phyloP scores from a whole-genome alignment of 345 rosid species.

The Bruguiera parviflora region DNA sequence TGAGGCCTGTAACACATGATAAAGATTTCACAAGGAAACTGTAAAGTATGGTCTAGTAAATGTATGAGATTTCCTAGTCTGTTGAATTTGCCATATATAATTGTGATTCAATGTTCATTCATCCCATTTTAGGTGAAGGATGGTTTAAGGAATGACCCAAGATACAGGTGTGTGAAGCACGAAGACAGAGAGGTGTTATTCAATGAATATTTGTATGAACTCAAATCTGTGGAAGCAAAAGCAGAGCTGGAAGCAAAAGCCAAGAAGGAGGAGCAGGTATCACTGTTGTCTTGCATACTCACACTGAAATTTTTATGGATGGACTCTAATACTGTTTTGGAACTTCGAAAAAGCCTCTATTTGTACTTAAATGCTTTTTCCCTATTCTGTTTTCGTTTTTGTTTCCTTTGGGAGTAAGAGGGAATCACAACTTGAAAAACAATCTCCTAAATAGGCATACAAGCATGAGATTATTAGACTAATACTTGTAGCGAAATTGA shows the following conservation, averaged over 20 bases:
- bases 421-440: no score
- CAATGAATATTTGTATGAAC: constrained; percentile 69
- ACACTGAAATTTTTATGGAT: no score
- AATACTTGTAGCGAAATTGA: no score
- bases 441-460: no score
- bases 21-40: background rate
- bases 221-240: constrained; percentile 65
- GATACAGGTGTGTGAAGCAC: constrained; percentile 70
- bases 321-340: no score
- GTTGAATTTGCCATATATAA: background rate
- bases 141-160: constrained; percentile 71
- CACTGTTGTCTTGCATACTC: constrained; percentile 4
- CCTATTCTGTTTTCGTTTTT: no score
- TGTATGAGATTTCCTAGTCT: background rate
- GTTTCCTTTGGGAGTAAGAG: no score
- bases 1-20: background rate
- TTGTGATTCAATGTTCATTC: background rate
- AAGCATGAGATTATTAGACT: no score
- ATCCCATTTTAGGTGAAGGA: constrained; percentile 65
- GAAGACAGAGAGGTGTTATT: constrained; percentile 81
- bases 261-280: constrained; percentile 82
- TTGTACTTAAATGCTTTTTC: no score
- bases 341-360: no score
- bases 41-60: constrained; percentile 8
- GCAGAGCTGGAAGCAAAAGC: constrained; percentile 61